phyloP scores from a whole-genome alignment of 2,329 filamentous ascomycete species.

The Leptosphaerulina australis region DNA sequence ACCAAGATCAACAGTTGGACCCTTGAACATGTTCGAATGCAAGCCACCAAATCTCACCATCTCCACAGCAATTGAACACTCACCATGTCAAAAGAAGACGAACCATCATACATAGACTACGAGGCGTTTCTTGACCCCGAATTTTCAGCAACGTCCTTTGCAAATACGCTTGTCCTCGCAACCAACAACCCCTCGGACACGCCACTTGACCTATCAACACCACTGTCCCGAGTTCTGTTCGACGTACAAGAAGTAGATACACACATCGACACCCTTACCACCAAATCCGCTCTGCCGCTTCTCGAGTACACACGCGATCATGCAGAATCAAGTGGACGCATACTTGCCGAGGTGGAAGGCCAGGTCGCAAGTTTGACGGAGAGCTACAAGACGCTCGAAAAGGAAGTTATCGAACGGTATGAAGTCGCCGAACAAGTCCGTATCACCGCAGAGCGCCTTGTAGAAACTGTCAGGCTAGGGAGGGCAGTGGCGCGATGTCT shows the following conservation, averaged over 20 bases:
- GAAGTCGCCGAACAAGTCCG: constrained; percentile 84
- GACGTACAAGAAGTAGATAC: constrained; percentile 97
- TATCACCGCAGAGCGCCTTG: constrained; percentile 75
- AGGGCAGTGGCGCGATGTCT: constrained; percentile 78
- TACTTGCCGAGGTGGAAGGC: constrained; percentile 76
- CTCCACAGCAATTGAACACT: constrained; percentile 5
- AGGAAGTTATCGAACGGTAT: constrained; percentile 84
- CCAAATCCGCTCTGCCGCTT: constrained; percentile 78
- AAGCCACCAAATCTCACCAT: constrained; percentile 2
- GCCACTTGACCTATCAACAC: constrained; percentile 90
- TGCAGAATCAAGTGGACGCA: constrained; percentile 71
- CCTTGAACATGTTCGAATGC: neutral
- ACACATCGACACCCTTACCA: constrained; percentile 88
- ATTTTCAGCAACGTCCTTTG: constrained; percentile 82
- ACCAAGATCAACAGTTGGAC: constrained; percentile 10
- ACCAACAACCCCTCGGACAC: constrained; percentile 93
- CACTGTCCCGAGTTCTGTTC: constrained; percentile 90
- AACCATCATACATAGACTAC: constrained; percentile 92
- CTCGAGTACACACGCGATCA: constrained; percentile 78
- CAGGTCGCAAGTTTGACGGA: constrained; percentile 82
- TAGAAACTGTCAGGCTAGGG: constrained; percentile 78
- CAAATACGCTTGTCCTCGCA: constrained; percentile 83
- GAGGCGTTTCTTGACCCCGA: constrained; percentile 83
- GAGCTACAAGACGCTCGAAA: constrained; percentile 83
- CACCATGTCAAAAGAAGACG: constrained; percentile 50